A percentile compares a stretch with the other conserved stretches of the same genome.
Evolutionary conservation across 441 rosid species (phyloP).

Genomic region (Pelargonium cotyledonis): DNA sequence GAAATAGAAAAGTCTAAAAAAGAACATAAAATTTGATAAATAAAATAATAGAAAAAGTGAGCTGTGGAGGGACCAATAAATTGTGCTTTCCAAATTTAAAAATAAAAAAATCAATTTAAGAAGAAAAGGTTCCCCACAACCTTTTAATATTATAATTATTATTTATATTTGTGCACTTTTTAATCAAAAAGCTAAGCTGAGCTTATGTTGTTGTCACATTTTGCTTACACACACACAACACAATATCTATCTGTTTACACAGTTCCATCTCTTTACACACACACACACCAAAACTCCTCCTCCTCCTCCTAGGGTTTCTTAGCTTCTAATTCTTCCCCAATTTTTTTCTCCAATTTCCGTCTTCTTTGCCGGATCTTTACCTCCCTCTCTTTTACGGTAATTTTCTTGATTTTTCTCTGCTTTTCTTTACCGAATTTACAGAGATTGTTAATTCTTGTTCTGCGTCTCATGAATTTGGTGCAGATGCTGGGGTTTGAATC

Average conservation of each 20-base stretch:
- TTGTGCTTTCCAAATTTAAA: slow-evolving; percentile 16
- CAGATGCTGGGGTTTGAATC: background rate
- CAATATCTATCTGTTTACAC: slow-evolving; percentile 36
- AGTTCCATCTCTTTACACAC: background rate
- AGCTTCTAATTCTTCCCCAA: background rate
- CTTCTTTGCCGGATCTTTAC: background rate
- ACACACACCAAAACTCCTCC: background rate
- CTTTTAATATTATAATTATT: slow-evolving; percentile 2
- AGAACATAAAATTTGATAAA: background rate
- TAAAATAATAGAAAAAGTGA: background rate
- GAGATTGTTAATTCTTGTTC: background rate
- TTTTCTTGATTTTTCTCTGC: background rate
- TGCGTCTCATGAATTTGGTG: background rate
- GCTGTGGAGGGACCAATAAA: slow-evolving; percentile 15
- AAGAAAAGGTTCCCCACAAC: slow-evolving; percentile 28
- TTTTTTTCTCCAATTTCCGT: background rate
- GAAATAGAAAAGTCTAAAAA: background rate
- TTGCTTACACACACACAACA: slow-evolving; percentile 5
- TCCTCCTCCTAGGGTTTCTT: slow-evolving; percentile 9
- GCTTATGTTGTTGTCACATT: slow-evolving; percentile 3
- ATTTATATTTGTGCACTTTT: background rate
- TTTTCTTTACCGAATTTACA: background rate
- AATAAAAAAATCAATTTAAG: background rate
- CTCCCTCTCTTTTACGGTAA: slow-evolving; percentile 9
- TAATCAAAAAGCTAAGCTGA: background rate